Evolutionary conservation across 2,329 filamentous ascomycete genomes (phyloP).

Genomic region (Coniella lustricola): DNA sequence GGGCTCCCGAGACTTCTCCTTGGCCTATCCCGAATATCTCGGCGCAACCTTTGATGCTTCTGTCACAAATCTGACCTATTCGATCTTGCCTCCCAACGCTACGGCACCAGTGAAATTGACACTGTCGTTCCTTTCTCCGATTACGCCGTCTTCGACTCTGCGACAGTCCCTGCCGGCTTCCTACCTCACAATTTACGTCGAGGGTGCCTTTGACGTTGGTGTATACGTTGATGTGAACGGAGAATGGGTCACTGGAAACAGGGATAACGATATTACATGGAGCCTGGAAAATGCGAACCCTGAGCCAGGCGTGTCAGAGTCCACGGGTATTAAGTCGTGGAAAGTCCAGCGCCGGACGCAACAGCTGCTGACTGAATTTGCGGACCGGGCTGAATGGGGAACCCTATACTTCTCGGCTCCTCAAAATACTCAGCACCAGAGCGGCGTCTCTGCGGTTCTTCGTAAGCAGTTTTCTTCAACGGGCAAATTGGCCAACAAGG

Average conservation of each 20-base stretch:
- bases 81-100: constrained; percentile 26
- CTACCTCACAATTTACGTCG: constrained; percentile 65
- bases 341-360: constrained; percentile 53
- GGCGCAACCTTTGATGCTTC: constrained; percentile 42
- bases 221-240: constrained; percentile 64
- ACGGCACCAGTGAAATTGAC: constrained; percentile 30
- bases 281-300: constrained; percentile 42
- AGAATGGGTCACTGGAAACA: constrained; percentile 75
- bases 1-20: constrained; percentile 27
- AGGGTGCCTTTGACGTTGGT: constrained; percentile 57
- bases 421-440: constrained; percentile 59
- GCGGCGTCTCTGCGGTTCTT: constrained; percentile 58
- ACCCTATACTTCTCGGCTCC: constrained; percentile 71
- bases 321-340: constrained; percentile 56
- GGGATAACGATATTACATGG: constrained; percentile 65
- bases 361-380: constrained; percentile 65
- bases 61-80: constrained; percentile 43
- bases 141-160: constrained; percentile 74
- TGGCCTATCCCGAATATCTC: constrained; percentile 35
- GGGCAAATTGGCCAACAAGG: constrained; percentile 57
- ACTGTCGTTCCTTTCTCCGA: constrained; percentile 61
- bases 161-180: constrained; percentile 76
- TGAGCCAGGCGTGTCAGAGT: constrained; percentile 19
- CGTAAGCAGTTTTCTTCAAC: constrained; percentile 63
- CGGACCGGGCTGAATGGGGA: constrained; percentile 78